Evolutionary conservation across 805 yeast species (phyloP).

Genomic region (Saccharomycopsis microspora): DNA sequence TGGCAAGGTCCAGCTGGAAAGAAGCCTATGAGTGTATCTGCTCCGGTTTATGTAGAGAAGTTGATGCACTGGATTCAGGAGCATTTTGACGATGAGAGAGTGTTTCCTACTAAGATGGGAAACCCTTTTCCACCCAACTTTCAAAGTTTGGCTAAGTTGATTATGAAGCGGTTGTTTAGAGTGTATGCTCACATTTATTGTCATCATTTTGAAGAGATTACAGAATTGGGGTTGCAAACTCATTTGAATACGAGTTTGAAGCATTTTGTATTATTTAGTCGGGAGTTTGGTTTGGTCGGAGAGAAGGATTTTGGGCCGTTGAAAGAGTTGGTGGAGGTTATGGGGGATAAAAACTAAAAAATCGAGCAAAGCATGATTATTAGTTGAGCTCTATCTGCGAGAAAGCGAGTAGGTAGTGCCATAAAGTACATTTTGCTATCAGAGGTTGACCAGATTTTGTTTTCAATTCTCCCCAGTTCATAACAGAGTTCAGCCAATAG

Average conservation of each 20-base stretch:
- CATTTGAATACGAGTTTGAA: conserved; percentile 90
- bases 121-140: conserved; percentile 89
- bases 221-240: conserved; percentile 85
- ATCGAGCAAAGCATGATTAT: no score
- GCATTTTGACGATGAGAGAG: conserved; percentile 80
- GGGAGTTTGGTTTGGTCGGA: conserved; percentile 69
- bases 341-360: conserved; percentile 31
- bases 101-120: conserved; percentile 83
- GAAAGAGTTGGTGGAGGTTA: conserved; percentile 65
- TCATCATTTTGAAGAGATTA: conserved; percentile 92
- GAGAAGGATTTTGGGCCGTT: conserved; percentile 87
- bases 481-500: no score
- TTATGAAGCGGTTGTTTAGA: conserved; percentile 83
- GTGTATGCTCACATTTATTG: conserved; percentile 97
- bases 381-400: no score
- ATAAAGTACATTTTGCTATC: no score
- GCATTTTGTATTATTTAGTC: conserved; percentile 81
- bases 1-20: conserved; percentile 74
- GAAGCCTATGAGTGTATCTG: conserved; percentile 79
- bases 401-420: no score
- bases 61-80: conserved; percentile 93
- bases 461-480: no score
- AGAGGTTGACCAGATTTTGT: no score
- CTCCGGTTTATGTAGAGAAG: conserved; percentile 90
- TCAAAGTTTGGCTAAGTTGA: conserved; percentile 66